A percentile compares a stretch with the other conserved stretches of the same genome.
phyloP scores from a whole-genome alignment of 306 rosid species.

The Gynostemma pentaphyllum region DNA sequence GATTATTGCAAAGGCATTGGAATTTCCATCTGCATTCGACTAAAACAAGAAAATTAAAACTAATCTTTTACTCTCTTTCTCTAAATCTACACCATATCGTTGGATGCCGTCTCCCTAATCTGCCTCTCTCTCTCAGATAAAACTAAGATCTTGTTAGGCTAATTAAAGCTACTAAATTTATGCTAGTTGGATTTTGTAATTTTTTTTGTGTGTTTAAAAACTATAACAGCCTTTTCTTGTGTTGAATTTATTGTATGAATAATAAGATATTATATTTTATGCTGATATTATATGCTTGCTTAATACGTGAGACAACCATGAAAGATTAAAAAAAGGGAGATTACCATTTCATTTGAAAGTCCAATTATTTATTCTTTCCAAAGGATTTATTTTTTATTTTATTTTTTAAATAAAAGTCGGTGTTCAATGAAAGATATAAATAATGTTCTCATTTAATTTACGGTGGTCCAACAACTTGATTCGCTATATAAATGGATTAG shows the following conservation, averaged over 20 bases:
- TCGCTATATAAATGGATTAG: too few relatives aligned
- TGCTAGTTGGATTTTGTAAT: slow-evolving; percentile 7
- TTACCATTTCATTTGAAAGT: background rate
- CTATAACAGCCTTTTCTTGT: background rate
- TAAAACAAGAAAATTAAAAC: slow-evolving; percentile 1
- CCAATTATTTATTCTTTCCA: background rate
- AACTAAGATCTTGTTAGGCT: slow-evolving; percentile 8
- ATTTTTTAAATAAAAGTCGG: too few relatives aligned
- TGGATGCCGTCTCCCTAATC: slow-evolving; percentile 12
- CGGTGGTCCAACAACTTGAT: too few relatives aligned
- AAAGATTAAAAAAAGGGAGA: background rate
- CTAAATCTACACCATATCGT: background rate
- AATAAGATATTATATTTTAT: background rate
- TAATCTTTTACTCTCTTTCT: background rate
- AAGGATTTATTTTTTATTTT: too few relatives aligned
- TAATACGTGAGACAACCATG: background rate
- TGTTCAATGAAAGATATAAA: too few relatives aligned
- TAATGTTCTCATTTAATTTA: too few relatives aligned
- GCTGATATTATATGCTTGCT: background rate
- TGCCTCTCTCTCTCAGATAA: too few relatives aligned
- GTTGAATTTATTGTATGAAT: background rate
- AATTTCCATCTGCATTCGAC: background rate
- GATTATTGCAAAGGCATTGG: background rate
- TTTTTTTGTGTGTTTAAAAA: background rate
- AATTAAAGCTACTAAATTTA: background rate